Base-by-base conservation (phyloP, 768 basidiomycete species). In the Bullera alba region DNA sequence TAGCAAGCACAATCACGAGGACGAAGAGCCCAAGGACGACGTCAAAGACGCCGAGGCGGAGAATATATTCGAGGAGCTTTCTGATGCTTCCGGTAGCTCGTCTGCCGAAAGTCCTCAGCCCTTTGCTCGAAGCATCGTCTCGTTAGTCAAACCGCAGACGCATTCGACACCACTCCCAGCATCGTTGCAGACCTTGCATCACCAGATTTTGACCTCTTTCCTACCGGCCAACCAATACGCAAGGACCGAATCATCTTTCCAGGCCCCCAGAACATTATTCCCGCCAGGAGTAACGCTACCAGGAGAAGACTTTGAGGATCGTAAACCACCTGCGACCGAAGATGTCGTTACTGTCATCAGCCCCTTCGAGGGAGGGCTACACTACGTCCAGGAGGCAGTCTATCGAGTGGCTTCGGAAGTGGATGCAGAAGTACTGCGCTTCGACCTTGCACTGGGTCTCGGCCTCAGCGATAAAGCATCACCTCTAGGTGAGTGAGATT, bases 401-500 rank as follows among this genome's bases (percentile, higher is more conserved):
- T 77, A 79, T 32, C 85, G 87, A 67, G 73, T 92, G 56, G 88
- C 87, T 4, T 78, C 79, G 42, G 78, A 79, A 46, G 81, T 83
- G 2, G 81, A 79, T 23, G 80, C 88, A 17, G 92, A 95, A 56
- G 83, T 95, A 10, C 77, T 92, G 7, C 80, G 90, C 14, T 67
- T 96, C 43, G 91, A 96, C 74, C 76, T 84, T 2, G 81, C 84
- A 7, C 76, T 93, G 17, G 88, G 86, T 28, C 83, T 88, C 3
- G 87, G 89, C n/a, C 84, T 87, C 70, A 85, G 83, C 77, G 90
- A 90, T 2, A 76, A 79, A 17, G 88, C 88, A 69, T 89, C 90
- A 23, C 37, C 37, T 8, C 37, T 39, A 21, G 37, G 37, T 39
- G 37, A 39, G 37, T 39, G 19, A 8, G 37, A 10, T 10, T 7